Base-by-base conservation (phyloP, 2,329 filamentous ascomycete genomes). In the Trichocomaceae sp. region DNA sequence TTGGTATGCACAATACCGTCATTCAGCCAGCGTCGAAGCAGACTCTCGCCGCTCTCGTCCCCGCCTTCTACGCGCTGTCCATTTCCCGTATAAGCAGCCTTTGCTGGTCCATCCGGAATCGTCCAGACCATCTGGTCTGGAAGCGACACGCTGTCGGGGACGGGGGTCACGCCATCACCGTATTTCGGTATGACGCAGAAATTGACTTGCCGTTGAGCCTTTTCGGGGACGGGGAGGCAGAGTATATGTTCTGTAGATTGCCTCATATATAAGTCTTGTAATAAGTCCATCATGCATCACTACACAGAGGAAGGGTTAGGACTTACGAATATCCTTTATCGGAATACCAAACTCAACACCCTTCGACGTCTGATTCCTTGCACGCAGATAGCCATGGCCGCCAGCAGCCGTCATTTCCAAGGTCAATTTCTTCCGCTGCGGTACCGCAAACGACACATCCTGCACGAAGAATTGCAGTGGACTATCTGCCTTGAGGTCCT, bases 211-310 rank as follows among this genome's bases (percentile, higher is more conserved):
- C 80, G 78, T 58, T 83, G 79, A 3, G 81, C 77, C 63, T 85
- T 85, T 61, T 85, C 83, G 5, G 83, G 83, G 2, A 85, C 78
- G 0, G 83, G 82, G 39, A 85, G 72, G 61, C 81, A 83, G 60
- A 85, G 74, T 49, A 81, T 73, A 64, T 84, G 78, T 51, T 81
- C 80, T 72, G 23, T 12, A 17, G 3, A 26, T 26, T 26, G 23
- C n/a, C n/a, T n/a, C n/a, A n/a, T n/a, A n/a, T n/a, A n/a, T n/a
- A n/a, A 7, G 23, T 44, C 10, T 7, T 5, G 26, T 51, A 42
- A 50, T n/a, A n/a, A n/a, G n/a, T n/a, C n/a, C n/a, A 37, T 39
- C 23, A 19, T 7, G 2, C 1, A 2, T 39, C 13, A 31, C 29
- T n/a, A 41, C 17, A 22, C 17, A 53, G 17, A 51, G 46, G 19